Conservation (phyloP, 805 yeast species). For the Scheffersomyces spartinae region DNA sequence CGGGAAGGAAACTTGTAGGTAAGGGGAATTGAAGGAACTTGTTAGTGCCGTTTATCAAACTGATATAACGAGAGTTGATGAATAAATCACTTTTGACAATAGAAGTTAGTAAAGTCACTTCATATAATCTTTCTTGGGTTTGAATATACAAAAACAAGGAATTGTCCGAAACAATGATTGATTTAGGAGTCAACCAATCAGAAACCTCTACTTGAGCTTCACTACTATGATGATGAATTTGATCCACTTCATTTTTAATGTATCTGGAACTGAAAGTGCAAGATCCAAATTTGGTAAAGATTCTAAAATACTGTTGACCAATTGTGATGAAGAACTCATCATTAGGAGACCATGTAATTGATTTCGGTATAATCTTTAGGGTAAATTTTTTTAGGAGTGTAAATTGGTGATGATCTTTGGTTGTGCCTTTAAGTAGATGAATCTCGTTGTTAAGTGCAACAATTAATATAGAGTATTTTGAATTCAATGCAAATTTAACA, state of each 20-base stretch:
- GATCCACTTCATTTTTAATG: constrained; percentile 12
- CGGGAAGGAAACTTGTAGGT: too few relatives aligned
- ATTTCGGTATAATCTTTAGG: background rate
- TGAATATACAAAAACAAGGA: background rate
- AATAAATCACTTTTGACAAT: background rate
- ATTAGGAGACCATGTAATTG: constrained; percentile 21
- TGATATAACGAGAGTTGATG: too few relatives aligned
- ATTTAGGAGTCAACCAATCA: background rate
- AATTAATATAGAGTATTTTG: background rate
- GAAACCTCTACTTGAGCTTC: constrained; percentile 1
- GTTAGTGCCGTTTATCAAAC: too few relatives aligned
- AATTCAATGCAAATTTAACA: background rate
- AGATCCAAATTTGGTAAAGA: constrained; percentile 24
- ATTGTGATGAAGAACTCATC: constrained; percentile 20
- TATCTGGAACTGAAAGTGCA: constrained; percentile 15
- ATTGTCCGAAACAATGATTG: background rate
- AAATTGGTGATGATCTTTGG: too few relatives aligned
- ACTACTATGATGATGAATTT: too few relatives aligned
- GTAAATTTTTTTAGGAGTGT: background rate
- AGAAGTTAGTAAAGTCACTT: background rate
- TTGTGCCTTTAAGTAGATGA: too few relatives aligned
- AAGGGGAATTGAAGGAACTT: too few relatives aligned
- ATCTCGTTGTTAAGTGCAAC: background rate
- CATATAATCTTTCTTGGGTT: background rate
- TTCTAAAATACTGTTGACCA: constrained; percentile 16